phyloP scores from a whole-genome alignment of 768 basidiomycete genomes.

The Pleurotus eryngii region DNA sequence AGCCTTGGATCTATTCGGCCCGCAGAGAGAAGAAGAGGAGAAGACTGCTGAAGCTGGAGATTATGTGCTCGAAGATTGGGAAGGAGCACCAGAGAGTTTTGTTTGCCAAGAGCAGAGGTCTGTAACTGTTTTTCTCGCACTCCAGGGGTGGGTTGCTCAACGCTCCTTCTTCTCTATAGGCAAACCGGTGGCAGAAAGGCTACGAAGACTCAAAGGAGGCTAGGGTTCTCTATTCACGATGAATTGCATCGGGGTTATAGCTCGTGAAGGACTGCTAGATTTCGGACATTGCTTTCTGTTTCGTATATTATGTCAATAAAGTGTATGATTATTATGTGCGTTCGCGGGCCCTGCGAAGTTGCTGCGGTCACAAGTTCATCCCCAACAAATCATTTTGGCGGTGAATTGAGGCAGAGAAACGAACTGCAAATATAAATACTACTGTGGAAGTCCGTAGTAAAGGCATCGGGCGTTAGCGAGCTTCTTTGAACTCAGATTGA shows the following conservation, averaged over 20 bases:
- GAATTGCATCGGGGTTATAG: constrained; percentile 41
- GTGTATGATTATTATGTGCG: too few relatives aligned
- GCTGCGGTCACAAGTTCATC: too few relatives aligned
- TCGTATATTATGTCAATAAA: too few relatives aligned
- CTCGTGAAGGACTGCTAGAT: constrained; percentile 5
- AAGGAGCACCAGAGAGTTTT: constrained; percentile 94
- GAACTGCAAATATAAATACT: too few relatives aligned
- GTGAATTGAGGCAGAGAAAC: too few relatives aligned
- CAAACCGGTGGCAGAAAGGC: constrained; percentile 89
- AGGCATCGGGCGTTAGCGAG: not conserved
- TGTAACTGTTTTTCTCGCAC: constrained; percentile 16
- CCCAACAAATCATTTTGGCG: too few relatives aligned
- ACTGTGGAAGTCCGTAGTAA: not conserved
- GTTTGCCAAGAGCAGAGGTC: constrained; percentile 95
- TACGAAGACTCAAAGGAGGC: constrained; percentile 80
- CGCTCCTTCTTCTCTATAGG: constrained; percentile 28
- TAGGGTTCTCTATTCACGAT: constrained; percentile 80
- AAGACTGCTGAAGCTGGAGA: constrained; percentile 42
- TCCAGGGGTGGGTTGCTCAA: too few relatives aligned
- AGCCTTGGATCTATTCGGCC: constrained; percentile 90
- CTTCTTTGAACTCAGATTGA: not conserved
- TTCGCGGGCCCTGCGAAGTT: too few relatives aligned
- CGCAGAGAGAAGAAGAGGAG: constrained; percentile 52
- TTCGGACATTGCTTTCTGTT: not conserved
- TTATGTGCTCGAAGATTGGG: constrained; percentile 93